Evolutionary conservation across 2,329 filamentous ascomycete species (phyloP), one percentile per base, ranked within the genome.

Genomic region (Endothia cerciana): DNA sequence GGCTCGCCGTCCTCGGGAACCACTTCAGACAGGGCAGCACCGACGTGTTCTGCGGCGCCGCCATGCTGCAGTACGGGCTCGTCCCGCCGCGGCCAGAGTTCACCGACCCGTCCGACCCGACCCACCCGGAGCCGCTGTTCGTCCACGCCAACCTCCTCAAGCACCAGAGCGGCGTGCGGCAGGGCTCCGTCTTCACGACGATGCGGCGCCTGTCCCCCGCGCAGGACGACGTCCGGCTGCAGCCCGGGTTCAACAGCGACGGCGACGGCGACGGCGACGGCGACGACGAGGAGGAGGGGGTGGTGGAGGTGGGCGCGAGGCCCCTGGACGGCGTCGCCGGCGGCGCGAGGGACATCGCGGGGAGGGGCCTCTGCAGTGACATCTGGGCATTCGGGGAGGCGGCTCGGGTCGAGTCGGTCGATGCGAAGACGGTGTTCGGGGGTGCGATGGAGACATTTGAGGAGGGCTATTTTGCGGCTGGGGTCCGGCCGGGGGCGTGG

Each of bases 1-100:
- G 66, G 66, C 66, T 68, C 13, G 65, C 66, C 40, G 33, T 68
- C 11, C 60, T 68, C 10, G 66, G 66, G 40, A 68, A 63, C 60
- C 60, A n/a, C 7, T 41, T 63, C n/a, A 11, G 17, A 10, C 38
- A 38, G 6, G 47, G 49, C 25, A 47, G 56, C 15, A 28, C 19
- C 17, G 30, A 4, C 8, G 57, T 60, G n/a, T 68, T 68, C 38
- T 68, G 66, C 64, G 66, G 66, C 19, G 64, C 63, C 36, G 66
- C 66, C 40, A 68, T 68, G 66, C 60, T 68, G 22, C 66, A 68
- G n/a, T 68, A 68, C 43, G 66, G 66, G 4, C 56, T 68, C 3
- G 19, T 41, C 17, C 63, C 66, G 4, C 66, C 66, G 1, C 41
- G 51, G 7, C 22, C 51, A 4, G 38, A 25, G 15, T 36, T 53